Conservation (phyloP, 192 early-diverging fungal genomes). For the Geosiphon pyriformis region DNA sequence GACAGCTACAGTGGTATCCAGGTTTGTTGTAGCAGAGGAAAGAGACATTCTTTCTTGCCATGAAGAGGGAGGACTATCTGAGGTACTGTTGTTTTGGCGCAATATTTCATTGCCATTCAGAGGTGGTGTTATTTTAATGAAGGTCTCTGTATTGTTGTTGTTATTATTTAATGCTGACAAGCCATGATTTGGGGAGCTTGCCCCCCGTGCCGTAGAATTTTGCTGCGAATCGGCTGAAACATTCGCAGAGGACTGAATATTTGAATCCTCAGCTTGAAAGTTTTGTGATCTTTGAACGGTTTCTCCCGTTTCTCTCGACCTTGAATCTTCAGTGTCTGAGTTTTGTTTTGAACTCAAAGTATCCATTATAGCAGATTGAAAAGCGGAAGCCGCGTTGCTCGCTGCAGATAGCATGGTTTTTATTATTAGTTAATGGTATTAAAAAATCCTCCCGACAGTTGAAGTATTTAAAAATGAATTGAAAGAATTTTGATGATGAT, state of each 20-base stretch:
- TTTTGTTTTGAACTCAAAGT: conserved; percentile 1
- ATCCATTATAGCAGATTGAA: neutral
- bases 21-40: neutral
- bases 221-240: too few relatives aligned
- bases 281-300: too few relatives aligned
- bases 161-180: too few relatives aligned
- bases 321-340: neutral
- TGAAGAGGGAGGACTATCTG: neutral
- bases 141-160: too few relatives aligned
- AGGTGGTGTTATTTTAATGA: too few relatives aligned
- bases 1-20: neutral
- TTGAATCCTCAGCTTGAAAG: too few relatives aligned
- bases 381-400: neutral
- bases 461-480: too few relatives aligned
- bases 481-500: too few relatives aligned
- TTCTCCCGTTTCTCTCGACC: neutral
- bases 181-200: too few relatives aligned
- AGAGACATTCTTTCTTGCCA: neutral
- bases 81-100: neutral
- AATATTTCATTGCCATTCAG: too few relatives aligned
- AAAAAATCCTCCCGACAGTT: neutral
- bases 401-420: conserved; percentile 4
- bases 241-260: too few relatives aligned
- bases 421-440: neutral
- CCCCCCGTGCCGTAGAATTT: too few relatives aligned